phyloP scores from a whole-genome alignment of 768 basidiomycete species.

The Zangia roseola region DNA sequence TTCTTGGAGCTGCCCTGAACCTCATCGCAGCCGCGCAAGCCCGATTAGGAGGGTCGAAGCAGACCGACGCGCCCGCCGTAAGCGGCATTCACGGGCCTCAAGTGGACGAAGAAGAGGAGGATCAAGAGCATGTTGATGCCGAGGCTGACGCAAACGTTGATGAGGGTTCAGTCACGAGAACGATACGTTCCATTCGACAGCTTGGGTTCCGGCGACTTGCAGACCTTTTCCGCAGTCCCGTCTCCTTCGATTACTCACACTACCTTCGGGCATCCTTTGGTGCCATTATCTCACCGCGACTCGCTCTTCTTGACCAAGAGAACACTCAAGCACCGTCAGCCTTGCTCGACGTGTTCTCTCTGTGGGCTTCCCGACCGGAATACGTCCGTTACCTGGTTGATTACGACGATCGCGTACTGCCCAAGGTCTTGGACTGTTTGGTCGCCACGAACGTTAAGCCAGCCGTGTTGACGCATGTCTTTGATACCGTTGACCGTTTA shows the following conservation, averaged over 20 bases:
- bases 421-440: slow-evolving; percentile 80
- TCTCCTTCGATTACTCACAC: slow-evolving; percentile 70
- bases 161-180: slow-evolving; percentile 33
- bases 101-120: slow-evolving; percentile 35
- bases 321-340: slow-evolving; percentile 92
- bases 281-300: slow-evolving; percentile 78
- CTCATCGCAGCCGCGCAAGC: slow-evolving; percentile 65
- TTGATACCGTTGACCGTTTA: slow-evolving; percentile 81
- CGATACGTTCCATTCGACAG: slow-evolving; percentile 67
- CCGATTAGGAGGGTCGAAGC: slow-evolving; percentile 38
- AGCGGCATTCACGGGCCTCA: slow-evolving; percentile 22
- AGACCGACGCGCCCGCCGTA: slow-evolving; percentile 20
- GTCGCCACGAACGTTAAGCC: slow-evolving; percentile 85
- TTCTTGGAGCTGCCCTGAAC: slow-evolving; percentile 68
- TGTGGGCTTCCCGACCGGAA: slow-evolving; percentile 64
- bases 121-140: slow-evolving; percentile 36
- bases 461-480: slow-evolving; percentile 71
- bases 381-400: slow-evolving; percentile 64
- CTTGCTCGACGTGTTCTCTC: slow-evolving; percentile 78
- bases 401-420: slow-evolving; percentile 66
- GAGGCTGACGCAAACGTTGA: slow-evolving; percentile 38
- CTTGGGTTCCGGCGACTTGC: slow-evolving; percentile 82
- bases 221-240: slow-evolving; percentile 81
- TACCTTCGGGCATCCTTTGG: slow-evolving; percentile 68
- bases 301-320: slow-evolving; percentile 71